phyloP scores from a whole-genome alignment of 441 rosid genomes.

The Euphorbia schlechtendalii region DNA sequence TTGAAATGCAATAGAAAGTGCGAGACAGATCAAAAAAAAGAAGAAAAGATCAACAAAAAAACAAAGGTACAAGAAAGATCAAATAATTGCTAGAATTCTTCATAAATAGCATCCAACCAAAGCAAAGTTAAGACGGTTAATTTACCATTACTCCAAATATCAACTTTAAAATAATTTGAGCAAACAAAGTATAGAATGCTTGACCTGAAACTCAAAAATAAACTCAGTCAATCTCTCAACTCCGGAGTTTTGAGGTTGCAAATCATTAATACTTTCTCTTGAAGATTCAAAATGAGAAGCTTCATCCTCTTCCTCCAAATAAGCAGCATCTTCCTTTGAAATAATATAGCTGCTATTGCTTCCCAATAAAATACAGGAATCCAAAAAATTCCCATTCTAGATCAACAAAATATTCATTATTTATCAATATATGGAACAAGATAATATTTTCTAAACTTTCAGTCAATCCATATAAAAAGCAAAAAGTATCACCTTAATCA shows the following conservation, averaged over 20 bases:
- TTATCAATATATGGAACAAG: conserved; percentile 11
- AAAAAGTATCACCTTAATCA: conserved; percentile 53
- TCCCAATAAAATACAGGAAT: conserved; percentile 85
- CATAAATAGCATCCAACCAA: not conserved
- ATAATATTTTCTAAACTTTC: not conserved
- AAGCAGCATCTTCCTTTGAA: conserved; percentile 59
- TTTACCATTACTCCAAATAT: not conserved
- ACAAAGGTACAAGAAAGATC: not conserved
- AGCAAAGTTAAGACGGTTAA: not conserved
- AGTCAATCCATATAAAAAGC: conserved; percentile 11
- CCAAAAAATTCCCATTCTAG: conserved; percentile 83
- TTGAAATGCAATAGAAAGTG: conserved; percentile 1
- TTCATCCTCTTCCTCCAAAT: conserved; percentile 48
- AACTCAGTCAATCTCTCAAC: conserved; percentile 53
- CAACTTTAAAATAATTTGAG: not conserved
- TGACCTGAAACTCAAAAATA: conserved; percentile 82
- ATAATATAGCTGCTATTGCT: conserved; percentile 76
- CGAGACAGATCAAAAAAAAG: not conserved
- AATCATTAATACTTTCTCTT: conserved; percentile 31
- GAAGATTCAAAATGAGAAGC: conserved; percentile 26
- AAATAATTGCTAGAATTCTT: not conserved
- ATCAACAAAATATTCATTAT: conserved; percentile 17
- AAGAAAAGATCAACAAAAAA: not conserved
- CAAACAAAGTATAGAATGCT: conserved; percentile 7
- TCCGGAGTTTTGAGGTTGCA: conserved; percentile 37